Conservation (phyloP, 345 rosid genomes). For the Carallia pectinifolia region DNA sequence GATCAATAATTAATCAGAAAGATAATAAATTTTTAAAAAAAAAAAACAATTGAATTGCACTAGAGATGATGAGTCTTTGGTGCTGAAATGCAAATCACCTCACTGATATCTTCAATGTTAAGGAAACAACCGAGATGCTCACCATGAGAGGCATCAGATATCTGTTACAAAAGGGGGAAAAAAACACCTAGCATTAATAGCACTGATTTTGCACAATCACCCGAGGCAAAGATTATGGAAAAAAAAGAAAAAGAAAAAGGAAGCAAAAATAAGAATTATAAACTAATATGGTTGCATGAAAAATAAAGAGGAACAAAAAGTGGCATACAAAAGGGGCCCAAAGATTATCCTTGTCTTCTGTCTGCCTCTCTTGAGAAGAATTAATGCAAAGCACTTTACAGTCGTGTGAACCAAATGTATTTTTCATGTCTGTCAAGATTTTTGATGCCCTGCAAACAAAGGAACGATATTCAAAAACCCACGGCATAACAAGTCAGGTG, state of each 20-base stretch:
- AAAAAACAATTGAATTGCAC: background rate
- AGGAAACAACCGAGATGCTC: slow-evolving; percentile 69
- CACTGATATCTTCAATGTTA: slow-evolving; percentile 65
- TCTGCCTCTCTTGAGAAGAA: slow-evolving; percentile 72
- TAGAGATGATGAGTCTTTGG: slow-evolving; percentile 5
- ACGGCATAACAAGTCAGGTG: slow-evolving; percentile 14
- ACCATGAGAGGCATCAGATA: slow-evolving; percentile 44
- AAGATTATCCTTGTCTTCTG: slow-evolving; percentile 61
- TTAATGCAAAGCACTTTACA: slow-evolving; percentile 84
- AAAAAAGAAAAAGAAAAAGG: slow-evolving; percentile 1
- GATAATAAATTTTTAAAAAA: background rate
- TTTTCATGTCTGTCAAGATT: slow-evolving; percentile 81
- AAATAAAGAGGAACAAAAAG: slow-evolving; percentile 12
- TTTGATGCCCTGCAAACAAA: slow-evolving; percentile 65
- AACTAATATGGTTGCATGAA: background rate
- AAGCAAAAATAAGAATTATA: background rate
- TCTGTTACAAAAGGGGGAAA: slow-evolving; percentile 51
- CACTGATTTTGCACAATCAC: slow-evolving; percentile 13
- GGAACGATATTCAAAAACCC: slow-evolving; percentile 26
- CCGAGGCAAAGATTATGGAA: slow-evolving; percentile 14
- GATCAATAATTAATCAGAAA: background rate
- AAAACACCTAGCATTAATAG: slow-evolving; percentile 13
- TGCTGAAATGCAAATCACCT: slow-evolving; percentile 41
- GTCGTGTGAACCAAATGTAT: slow-evolving; percentile 71
- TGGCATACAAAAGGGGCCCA: slow-evolving; percentile 68